Evolutionary conservation across 495 filamentous ascomycete species (phyloP).

Genomic region (Talaromyces trachyspermus): DNA sequence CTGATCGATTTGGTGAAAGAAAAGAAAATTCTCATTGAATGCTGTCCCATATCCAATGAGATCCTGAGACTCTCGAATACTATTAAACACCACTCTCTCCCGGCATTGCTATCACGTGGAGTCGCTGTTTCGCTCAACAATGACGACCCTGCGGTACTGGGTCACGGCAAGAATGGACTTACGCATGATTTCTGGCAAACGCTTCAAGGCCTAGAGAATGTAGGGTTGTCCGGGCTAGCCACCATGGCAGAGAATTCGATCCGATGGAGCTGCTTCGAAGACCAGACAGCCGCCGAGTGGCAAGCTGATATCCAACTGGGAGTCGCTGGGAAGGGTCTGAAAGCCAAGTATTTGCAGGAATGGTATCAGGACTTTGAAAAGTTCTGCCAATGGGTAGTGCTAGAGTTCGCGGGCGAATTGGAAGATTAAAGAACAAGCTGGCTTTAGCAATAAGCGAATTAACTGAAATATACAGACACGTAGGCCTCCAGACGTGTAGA

Average conservation of each 20-base stretch:
- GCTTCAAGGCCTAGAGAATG: constrained; percentile 75
- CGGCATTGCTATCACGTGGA: constrained; percentile 76
- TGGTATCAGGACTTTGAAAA: constrained; percentile 79
- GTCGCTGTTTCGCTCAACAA: constrained; percentile 67
- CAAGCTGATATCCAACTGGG: constrained; percentile 62
- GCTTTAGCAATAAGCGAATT: too few species aligned
- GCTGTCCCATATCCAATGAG: constrained; percentile 80
- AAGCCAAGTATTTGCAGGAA: constrained; percentile 64
- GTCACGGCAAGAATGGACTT: constrained; percentile 67
- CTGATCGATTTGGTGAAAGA: constrained; percentile 82
- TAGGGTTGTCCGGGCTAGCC: constrained; percentile 74
- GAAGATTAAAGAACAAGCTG: too few species aligned
- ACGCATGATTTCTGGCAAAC: constrained; percentile 92
- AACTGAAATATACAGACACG: too few species aligned
- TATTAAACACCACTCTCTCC: constrained; percentile 73
- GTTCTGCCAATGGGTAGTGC: constrained; percentile 86
- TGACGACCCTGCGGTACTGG: constrained; percentile 77
- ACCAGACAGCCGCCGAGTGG: constrained; percentile 64
- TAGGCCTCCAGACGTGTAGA: too few species aligned
- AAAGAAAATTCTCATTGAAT: constrained; percentile 80
- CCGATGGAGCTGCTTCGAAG: constrained; percentile 81
- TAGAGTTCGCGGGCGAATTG: constrained; percentile 63
- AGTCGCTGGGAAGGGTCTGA: constrained; percentile 61
- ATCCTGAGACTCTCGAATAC: constrained; percentile 69
- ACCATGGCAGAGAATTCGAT: constrained; percentile 89